Base-by-base conservation (phyloP, 805 yeast species). In the Blastobotrys terrestris region DNA sequence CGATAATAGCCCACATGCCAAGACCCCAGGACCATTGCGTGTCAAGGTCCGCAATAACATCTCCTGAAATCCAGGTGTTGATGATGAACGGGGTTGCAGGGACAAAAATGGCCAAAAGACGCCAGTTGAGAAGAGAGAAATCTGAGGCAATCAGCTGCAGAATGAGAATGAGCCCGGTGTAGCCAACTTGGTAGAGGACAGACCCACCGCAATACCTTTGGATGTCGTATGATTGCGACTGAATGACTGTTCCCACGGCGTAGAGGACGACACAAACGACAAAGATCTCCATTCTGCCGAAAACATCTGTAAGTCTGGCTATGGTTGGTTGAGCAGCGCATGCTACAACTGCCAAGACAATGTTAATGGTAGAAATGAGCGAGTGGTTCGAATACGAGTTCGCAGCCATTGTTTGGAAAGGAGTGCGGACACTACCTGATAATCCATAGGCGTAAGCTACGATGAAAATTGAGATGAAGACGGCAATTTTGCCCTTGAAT, bases 1-100 rank as follows among this genome's bases (percentile, higher is more conserved):
- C 78, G 57, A 85, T 83, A 60, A 83, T 81, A 1, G 90, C 89
- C 86, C 86, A 85, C 78, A 85, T 84, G 41, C 84, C 90, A 59
- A 84, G 79, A 61, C 84, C 84, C 91, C 91, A 85, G 11, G 81
- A 74, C 84, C 88, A 83, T 35, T 74, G 63, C 31, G 49, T 40
- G 15, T 58, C 60, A 22, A 66, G 50, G 1, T 58, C 62, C 1
- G 55, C 39, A 31, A 66, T 60, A 47, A 86, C 72, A 60, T 81
- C 72, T 63, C 89, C 92, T 26, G 83, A 69, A 53, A 85, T 75
- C 94, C 94, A 87, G 14, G 92, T 83, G 68, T 84, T 86, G 67
- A 87, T 81, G 60, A 86, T 79, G 60, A 77, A 83, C 1, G 92
- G 92, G 61, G 81, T 72, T 2, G 88, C 80, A 20, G 91, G 88